A percentile compares a stretch with the other conserved stretches of the same genome.
phyloP scores from a whole-genome alignment of 140 eudicot species.

The Anethum foeniculum region DNA sequence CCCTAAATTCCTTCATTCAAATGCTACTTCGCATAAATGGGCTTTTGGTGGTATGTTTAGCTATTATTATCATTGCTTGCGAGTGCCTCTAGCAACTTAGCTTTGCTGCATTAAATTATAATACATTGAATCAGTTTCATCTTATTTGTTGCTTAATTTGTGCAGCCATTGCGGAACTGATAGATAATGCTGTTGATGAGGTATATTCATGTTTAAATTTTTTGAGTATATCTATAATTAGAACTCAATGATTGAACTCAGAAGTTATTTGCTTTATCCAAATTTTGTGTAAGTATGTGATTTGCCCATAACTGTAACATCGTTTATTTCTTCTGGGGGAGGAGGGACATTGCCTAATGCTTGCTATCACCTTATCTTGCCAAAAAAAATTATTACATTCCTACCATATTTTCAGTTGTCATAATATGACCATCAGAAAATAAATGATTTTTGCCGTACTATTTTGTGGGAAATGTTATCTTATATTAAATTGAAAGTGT shows the following conservation, averaged over 20 bases:
- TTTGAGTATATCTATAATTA: background rate
- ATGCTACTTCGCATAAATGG: slow-evolving; percentile 99
- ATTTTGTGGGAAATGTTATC: background rate
- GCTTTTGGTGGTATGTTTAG: slow-evolving; percentile 83
- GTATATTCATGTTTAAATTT: slow-evolving; percentile 21
- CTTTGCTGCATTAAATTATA: background rate
- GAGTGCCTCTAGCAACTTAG: background rate
- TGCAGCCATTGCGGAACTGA: slow-evolving; percentile 90
- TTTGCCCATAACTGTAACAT: background rate
- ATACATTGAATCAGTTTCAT: slow-evolving; percentile 2
- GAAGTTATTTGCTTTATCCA: background rate
- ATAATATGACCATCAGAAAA: background rate
- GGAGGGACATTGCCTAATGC: background rate
- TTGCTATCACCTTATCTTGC: background rate
- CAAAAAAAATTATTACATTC: background rate
- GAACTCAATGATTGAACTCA: background rate
- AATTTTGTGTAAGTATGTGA: background rate
- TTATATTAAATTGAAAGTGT: background rate
- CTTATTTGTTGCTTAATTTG: slow-evolving; percentile 16
- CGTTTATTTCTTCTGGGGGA: background rate
- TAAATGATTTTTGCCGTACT: background rate
- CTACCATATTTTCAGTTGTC: background rate
- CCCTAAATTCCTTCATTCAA: slow-evolving; percentile 92
- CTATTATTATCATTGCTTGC: background rate
- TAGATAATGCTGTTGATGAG: slow-evolving; percentile 95